Evolutionary conservation across 768 basidiomycete genomes (phyloP).

Genomic region (Amanita fuliginea): DNA sequence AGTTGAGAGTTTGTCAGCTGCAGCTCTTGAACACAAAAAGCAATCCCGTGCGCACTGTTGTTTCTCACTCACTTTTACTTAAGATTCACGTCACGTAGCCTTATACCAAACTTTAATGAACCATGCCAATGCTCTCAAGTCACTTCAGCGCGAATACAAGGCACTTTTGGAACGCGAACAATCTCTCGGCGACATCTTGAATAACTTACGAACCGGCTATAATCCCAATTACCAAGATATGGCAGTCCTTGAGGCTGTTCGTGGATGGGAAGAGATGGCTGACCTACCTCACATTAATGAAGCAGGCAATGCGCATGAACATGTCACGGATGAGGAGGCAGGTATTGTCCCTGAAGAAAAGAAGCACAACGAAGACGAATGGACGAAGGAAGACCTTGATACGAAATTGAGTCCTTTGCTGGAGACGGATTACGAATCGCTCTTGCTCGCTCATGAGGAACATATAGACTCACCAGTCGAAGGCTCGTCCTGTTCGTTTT

Average conservation of each 20-base stretch:
- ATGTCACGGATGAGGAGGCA: constrained; percentile 12
- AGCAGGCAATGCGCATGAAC: constrained; percentile 35
- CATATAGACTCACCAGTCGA: constrained; percentile 40
- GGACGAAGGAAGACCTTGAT: constrained; percentile 50
- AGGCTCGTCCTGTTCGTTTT: constrained; percentile 44
- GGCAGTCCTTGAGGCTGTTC: constrained; percentile 94
- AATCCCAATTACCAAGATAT: constrained; percentile 99
- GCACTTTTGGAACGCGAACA: constrained; percentile 67
- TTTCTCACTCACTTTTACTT: neutral
- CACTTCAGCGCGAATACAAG: constrained; percentile 62
- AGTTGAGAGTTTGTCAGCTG: constrained; percentile 68
- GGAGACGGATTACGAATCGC: constrained; percentile 55
- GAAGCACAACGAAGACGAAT: constrained; percentile 45
- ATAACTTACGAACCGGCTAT: constrained; percentile 71
- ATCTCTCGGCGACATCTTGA: constrained; percentile 74
- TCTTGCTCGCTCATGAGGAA: constrained; percentile 72
- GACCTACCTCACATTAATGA: constrained; percentile 65
- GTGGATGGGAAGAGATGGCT: constrained; percentile 79
- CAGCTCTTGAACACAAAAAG: constrained; percentile 76
- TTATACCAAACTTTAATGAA: constrained; percentile 65
- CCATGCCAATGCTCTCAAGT: constrained; percentile 67
- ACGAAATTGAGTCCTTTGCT: constrained; percentile 45
- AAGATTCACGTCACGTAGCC: constrained; percentile 31
- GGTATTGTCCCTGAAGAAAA: constrained; percentile 23
- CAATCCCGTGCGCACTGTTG: constrained; percentile 55